Evolutionary conservation across 306 rosid genomes (phyloP).

Genomic region (Crotalaria pallida): DNA sequence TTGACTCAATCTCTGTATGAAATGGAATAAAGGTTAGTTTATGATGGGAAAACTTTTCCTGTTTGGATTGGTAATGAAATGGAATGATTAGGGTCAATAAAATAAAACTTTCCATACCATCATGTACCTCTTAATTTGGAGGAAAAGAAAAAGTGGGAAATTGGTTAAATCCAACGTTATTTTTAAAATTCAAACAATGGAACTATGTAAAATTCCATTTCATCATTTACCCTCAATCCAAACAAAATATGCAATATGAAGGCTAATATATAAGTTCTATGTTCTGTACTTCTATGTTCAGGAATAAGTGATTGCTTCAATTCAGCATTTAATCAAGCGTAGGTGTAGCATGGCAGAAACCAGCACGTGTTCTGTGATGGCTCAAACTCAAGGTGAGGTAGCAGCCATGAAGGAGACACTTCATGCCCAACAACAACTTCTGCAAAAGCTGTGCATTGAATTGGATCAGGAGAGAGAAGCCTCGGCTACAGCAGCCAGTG

Average conservation of each 20-base stretch:
- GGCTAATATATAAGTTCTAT: constrained; percentile 5
- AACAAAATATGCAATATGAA: neutral
- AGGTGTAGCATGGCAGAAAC: constrained; percentile 50
- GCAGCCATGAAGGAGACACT: constrained; percentile 52
- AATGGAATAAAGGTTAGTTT: neutral
- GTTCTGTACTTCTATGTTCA: constrained; percentile 21
- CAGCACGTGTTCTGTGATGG: constrained; percentile 17
- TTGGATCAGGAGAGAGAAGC: constrained; percentile 92
- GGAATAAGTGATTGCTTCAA: constrained; percentile 23
- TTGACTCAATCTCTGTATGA: too few relatives aligned
- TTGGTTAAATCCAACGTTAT: neutral
- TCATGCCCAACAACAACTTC: constrained; percentile 57
- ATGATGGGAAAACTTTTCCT: too few relatives aligned
- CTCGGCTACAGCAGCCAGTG: constrained; percentile 71
- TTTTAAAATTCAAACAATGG: neutral
- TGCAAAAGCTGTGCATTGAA: constrained; percentile 64
- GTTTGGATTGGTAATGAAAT: neutral
- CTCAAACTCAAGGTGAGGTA: constrained; percentile 51
- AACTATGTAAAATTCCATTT: neutral
- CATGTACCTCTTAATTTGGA: neutral
- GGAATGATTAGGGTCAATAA: neutral
- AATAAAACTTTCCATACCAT: neutral
- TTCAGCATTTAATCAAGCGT: neutral
- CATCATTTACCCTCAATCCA: neutral
- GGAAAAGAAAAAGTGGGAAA: neutral